phyloP scores from a whole-genome alignment of 768 basidiomycete genomes.

The Goffeauzyma gilvescens region DNA sequence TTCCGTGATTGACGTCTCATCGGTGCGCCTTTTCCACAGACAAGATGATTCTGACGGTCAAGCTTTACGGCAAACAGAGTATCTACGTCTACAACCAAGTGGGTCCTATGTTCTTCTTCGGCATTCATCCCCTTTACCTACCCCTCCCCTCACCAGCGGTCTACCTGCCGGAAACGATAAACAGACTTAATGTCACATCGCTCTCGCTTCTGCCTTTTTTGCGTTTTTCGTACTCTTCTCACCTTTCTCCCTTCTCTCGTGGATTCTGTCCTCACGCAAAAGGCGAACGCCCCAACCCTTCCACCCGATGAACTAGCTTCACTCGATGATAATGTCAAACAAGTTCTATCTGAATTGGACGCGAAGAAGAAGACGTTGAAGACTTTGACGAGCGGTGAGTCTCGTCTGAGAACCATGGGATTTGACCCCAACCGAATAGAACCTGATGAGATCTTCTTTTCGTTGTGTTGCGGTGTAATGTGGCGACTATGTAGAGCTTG shows the following conservation, averaged over 20 bases:
- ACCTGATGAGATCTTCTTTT: background rate
- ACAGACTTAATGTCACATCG: background rate
- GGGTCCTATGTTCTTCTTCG: background rate
- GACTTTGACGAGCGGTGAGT: slow-evolving; percentile 37
- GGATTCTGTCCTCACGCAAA: no score
- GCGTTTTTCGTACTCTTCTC: slow-evolving; percentile 1
- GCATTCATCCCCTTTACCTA: background rate
- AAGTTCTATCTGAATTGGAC: slow-evolving; percentile 14
- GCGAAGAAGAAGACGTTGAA: slow-evolving; percentile 41
- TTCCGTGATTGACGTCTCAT: slow-evolving; percentile 2
- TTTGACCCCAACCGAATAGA: background rate
- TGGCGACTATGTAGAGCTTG: slow-evolving; percentile 38
- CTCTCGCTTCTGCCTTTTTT: background rate
- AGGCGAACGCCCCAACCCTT: slow-evolving; percentile 49
- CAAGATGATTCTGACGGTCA: slow-evolving; percentile 61
- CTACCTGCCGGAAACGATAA: background rate
- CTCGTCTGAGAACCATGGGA: slow-evolving; percentile 34
- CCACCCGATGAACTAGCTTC: slow-evolving; percentile 43
- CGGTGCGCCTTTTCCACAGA: slow-evolving; percentile 33
- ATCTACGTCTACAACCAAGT: slow-evolving; percentile 63
- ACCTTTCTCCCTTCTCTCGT: background rate
- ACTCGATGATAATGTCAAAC: slow-evolving; percentile 36
- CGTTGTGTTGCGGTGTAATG: background rate
- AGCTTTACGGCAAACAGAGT: slow-evolving; percentile 67
- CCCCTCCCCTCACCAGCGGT: background rate